Evolutionary conservation across 2,329 filamentous ascomycete species (phyloP).

Genomic region (Trichoderma gracile): DNA sequence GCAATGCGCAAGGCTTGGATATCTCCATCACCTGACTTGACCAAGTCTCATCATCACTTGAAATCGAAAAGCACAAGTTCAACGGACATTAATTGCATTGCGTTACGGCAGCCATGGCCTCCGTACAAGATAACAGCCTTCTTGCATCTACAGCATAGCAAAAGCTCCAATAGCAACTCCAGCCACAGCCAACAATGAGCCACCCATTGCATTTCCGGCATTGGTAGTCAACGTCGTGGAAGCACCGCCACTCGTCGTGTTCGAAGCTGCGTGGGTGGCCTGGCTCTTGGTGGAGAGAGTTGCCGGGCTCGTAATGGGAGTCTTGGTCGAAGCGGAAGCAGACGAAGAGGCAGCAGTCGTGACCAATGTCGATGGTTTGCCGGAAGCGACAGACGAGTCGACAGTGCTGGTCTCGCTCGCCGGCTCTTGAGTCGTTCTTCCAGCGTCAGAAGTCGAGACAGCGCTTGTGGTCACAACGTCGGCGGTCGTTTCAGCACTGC

Average conservation of each 20-base stretch:
- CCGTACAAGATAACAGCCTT: no score
- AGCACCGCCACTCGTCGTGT: neutral
- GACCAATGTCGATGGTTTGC: neutral
- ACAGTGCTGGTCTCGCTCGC: neutral
- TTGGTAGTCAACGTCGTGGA: neutral
- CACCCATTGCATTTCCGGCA: neutral
- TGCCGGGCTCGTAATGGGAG: neutral
- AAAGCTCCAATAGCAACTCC: neutral
- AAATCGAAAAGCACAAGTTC: neutral
- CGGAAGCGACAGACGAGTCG: neutral
- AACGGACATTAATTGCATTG: neutral
- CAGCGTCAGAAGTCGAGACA: neutral
- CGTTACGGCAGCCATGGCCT: no score
- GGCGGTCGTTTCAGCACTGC: neutral
- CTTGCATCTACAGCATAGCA: slow-evolving; percentile 19
- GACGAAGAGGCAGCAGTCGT: neutral
- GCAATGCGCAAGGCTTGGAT: no score
- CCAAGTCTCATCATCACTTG: neutral
- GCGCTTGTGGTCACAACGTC: neutral
- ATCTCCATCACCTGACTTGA: no score
- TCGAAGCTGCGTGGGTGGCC: neutral
- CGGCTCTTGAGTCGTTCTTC: neutral
- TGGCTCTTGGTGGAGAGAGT: slow-evolving; percentile 4
- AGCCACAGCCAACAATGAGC: neutral
- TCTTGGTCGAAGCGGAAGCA: neutral